These are phyloP conservation scores for Ustilago trichophora DNA, from an alignment of 1,284 basidiomycete genomes.

Conservation along the genomic window DNA sequence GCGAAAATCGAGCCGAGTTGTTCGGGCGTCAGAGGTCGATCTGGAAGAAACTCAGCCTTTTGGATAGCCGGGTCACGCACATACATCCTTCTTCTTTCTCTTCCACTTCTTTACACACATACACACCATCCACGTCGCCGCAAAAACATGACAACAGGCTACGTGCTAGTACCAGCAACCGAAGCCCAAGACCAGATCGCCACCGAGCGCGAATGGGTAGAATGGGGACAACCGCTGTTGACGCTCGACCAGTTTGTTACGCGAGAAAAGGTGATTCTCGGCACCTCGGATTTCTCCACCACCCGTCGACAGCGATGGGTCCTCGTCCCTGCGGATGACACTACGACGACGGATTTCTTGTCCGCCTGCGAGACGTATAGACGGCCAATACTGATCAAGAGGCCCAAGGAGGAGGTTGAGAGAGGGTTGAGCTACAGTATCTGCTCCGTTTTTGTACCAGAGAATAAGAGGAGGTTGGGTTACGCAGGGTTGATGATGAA, in stretches of 20 bases:
- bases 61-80: slow-evolving; percentile 3
- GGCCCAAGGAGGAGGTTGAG: slow-evolving; percentile 12
- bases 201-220: slow-evolving; percentile 30
- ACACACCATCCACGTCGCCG: neutral
- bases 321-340: slow-evolving; percentile 26
- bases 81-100: neutral
- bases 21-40: no score
- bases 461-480: slow-evolving; percentile 69
- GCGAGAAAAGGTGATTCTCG: slow-evolving; percentile 21
- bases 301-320: slow-evolving; percentile 30
- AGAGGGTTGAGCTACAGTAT: slow-evolving; percentile 23
- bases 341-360: slow-evolving; percentile 25
- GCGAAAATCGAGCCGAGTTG: no score
- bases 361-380: slow-evolving; percentile 39
- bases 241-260: slow-evolving; percentile 28
- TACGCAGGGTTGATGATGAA: slow-evolving; percentile 72
- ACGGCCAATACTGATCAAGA: slow-evolving; percentile 21
- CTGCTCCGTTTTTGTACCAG: slow-evolving; percentile 70
- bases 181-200: slow-evolving; percentile 32
- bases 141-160: slow-evolving; percentile 3
- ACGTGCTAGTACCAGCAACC: slow-evolving; percentile 25
- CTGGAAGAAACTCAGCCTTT: no score
- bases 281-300: slow-evolving; percentile 15
- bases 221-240: slow-evolving; percentile 34
- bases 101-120: neutral